Conservation (phyloP, 176 grass and related monocot genomes). For the Echinochloa phyllopogon region DNA sequence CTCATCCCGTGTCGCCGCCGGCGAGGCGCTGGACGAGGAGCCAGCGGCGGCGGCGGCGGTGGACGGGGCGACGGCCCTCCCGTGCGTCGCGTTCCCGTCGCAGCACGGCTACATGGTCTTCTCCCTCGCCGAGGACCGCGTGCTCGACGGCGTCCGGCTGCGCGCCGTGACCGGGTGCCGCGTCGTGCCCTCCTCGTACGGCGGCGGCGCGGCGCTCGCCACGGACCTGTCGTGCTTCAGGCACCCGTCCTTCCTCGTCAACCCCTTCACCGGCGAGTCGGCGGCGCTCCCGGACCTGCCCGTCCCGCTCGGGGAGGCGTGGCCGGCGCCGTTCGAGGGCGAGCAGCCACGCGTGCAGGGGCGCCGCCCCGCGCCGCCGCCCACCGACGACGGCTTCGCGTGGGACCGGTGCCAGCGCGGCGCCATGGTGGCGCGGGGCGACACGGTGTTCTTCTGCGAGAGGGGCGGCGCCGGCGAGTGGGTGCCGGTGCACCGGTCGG, state of each 20-base stretch:
- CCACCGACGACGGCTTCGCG: conserved; percentile 42
- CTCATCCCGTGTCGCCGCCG: background rate
- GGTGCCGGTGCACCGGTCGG: conserved; percentile 13
- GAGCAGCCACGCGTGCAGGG: background rate
- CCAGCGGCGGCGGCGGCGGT: background rate
- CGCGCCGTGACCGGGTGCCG: background rate
- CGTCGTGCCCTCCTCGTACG: conserved; percentile 35
- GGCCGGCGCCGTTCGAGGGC: background rate
- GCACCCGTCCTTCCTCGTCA: conserved; percentile 25
- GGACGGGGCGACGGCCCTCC: background rate
- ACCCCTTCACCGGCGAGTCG: conserved; percentile 36
- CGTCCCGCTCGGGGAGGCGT: conserved; percentile 22
- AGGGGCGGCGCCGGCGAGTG: background rate
- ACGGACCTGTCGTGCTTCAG: conserved; percentile 30
- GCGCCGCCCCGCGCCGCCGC: background rate
- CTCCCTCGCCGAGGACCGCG: conserved; percentile 6
- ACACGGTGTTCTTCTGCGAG: conserved; percentile 41
- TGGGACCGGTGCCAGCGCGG: conserved; percentile 41
- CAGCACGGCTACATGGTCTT: conserved; percentile 26
- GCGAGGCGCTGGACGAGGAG: background rate
- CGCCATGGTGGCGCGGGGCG: conserved; percentile 33
- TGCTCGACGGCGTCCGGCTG: conserved; percentile 11
- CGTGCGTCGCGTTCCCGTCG: conserved; percentile 30
- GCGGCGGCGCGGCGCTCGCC: conserved; percentile 8
- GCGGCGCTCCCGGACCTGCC: conserved; percentile 47